phyloP scores from a whole-genome alignment of 1,139 yeast genomes.

The Geotrichum candidum region DNA sequence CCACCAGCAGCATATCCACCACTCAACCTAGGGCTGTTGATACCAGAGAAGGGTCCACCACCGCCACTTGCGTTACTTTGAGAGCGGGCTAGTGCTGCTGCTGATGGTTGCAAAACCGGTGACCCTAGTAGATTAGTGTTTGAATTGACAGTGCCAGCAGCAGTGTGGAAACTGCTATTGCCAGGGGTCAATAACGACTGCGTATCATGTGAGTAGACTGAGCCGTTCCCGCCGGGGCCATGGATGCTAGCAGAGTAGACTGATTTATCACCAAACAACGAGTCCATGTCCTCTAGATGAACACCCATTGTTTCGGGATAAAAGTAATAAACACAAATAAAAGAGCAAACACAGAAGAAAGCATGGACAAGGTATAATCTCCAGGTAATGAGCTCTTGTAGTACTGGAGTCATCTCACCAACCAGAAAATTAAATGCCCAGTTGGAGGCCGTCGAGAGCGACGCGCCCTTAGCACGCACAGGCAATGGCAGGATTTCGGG shows the following conservation, averaged over 20 bases:
- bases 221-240: slow-evolving; percentile 11
- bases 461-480: slow-evolving; percentile 90
- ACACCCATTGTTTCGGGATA: slow-evolving; percentile 92
- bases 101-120: slow-evolving; percentile 26
- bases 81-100: slow-evolving; percentile 27
- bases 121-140: slow-evolving; percentile 15
- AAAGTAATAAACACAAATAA: slow-evolving; percentile 57
- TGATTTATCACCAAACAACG: slow-evolving; percentile 64
- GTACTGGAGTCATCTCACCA: slow-evolving; percentile 83
- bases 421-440: slow-evolving; percentile 94
- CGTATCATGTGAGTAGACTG: slow-evolving; percentile 20
- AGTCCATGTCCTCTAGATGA: slow-evolving; percentile 82
- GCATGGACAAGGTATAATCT: slow-evolving; percentile 78
- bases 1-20: slow-evolving; percentile 12
- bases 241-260: slow-evolving; percentile 26
- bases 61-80: slow-evolving; percentile 17
- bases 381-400: slow-evolving; percentile 75
- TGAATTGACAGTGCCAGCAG: slow-evolving; percentile 10
- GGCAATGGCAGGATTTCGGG: slow-evolving; percentile 81
- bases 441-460: slow-evolving; percentile 84
- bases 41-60: not conserved
- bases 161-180: slow-evolving; percentile 13
- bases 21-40: slow-evolving; percentile 4
- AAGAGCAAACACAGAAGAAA: slow-evolving; percentile 63
- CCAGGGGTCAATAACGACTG: slow-evolving; percentile 24